Percentiles rank a stretch among this genome's conserved stretches.
Evolutionary conservation across 73 alveolate genomes (phyloP).

Genomic region (Symbiodinium pilosum): DNA sequence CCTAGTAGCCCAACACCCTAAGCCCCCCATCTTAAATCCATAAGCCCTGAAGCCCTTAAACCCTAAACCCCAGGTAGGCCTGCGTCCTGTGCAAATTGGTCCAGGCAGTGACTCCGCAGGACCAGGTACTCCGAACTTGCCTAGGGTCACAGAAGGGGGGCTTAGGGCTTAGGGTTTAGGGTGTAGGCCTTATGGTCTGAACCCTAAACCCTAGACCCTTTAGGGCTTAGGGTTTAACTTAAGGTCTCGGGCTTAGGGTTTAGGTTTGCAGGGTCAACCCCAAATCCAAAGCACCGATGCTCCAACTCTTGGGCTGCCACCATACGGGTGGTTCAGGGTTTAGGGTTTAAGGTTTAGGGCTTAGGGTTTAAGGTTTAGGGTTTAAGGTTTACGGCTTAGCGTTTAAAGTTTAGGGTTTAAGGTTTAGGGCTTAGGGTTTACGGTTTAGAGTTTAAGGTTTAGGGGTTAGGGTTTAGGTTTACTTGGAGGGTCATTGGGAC

Average conservation of each 20-base stretch:
- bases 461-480: not conserved
- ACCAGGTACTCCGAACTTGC: conserved; percentile 71
- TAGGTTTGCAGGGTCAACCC: not conserved
- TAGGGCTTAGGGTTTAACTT: not conserved
- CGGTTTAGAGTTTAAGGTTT: not conserved
- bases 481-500: not conserved
- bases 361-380: not conserved
- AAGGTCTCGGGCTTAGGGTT: not conserved
- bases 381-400: not conserved
- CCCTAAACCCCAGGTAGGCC: not conserved
- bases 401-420: not conserved
- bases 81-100: conserved; percentile 56
- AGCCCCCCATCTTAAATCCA: no score
- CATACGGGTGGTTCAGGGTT: conserved; percentile 26
- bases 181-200: not conserved
- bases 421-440: not conserved
- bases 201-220: not conserved
- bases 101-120: conserved; percentile 61
- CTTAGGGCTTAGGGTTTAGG: not conserved
- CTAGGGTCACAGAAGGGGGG: not conserved
- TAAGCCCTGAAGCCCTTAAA: no score
- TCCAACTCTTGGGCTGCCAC: conserved; percentile 1
- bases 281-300: not conserved
- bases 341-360: not conserved
- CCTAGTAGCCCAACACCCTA: no score